Base-by-base conservation (phyloP, 23 red algal species). In the Gracilariopsis chorda region DNA sequence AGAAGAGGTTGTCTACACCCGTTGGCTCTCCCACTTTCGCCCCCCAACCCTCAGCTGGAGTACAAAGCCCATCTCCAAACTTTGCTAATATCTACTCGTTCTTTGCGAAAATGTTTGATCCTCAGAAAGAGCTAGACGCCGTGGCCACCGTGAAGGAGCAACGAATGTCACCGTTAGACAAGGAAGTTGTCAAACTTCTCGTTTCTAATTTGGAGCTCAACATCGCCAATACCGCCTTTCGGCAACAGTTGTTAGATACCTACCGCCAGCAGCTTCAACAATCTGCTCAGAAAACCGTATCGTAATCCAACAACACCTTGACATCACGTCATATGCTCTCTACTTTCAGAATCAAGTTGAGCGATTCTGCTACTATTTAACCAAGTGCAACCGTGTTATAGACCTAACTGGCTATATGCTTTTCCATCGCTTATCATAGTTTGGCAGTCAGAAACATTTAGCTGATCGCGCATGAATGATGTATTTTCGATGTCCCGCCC, bases 71-170 rank as follows among this genome's bases (percentile, higher is more conserved):
- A 13, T 78, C 68, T 17, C 91, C 88, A 28, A 90, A 95, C 52
- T 95, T 95, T 53, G 85, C 68, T 4, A 82, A 82, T 29, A 95
- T 95, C 36, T 95, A 95, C 55, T 62, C 78, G 0, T 90, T 95
- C 59, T 95, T 95, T 79, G 86, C 93, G n/a, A 90, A 83, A 32
- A 80, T 95, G 45, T 95, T 95, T 91, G 93, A 95, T 45, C 92
- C 91, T 13, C 65, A 68, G 7, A 43, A 64, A 23, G 69, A 84
- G 32, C 79, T 78, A 51, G 91, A 94, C 42, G 48, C 68, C 16
- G 35, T 67, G 8, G 27, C 80, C 14, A 71, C 32, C 23, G 57
- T 94, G 13, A 48, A 59, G 40, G 91, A 79, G 37, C 58, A 73
- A 30, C 37, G 14, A 3, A 82, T 91, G 77, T 62, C 73, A 19